These are phyloP conservation scores for Cordyceps cateniannulata DNA, from an alignment of 2,329 filamentous ascomycete genomes.

Conservation along the genomic window DNA sequence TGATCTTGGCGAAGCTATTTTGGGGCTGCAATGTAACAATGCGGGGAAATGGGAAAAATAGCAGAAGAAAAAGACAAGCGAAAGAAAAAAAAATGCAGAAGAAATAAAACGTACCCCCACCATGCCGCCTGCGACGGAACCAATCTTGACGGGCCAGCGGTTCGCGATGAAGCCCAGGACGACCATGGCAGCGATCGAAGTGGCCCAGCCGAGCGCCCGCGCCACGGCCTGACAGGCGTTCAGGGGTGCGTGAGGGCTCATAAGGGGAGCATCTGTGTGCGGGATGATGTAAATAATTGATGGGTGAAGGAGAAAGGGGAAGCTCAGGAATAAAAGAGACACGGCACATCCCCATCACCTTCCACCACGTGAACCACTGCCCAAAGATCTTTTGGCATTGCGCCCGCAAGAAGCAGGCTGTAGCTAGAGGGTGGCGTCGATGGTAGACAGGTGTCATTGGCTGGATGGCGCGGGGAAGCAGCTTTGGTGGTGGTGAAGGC, in stretches of 20 bases:
- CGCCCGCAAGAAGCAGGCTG: background rate
- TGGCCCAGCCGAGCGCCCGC: slow-evolving; percentile 26
- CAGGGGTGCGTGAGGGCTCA: background rate
- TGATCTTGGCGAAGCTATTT: no score
- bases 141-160: slow-evolving; percentile 24
- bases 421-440: background rate
- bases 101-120: slow-evolving; percentile 23
- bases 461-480: background rate
- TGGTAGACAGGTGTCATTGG: background rate
- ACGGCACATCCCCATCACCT: no score
- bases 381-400: background rate
- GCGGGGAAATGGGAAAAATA: background rate
- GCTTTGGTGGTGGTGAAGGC: no score
- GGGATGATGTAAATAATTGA: no score
- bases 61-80: background rate
- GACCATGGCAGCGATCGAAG: slow-evolving; percentile 25
- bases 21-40: background rate
- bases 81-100: background rate
- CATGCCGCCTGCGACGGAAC: slow-evolving; percentile 25
- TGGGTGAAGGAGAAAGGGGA: no score
- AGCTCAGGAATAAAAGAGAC: no score
- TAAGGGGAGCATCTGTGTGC: background rate
- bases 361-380: background rate
- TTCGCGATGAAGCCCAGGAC: slow-evolving; percentile 27
- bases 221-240: slow-evolving; percentile 14